These are phyloP conservation scores for Chrysochromulina parva DNA, from an alignment of 78 protist genomes.

Conservation along the genomic window DNA sequence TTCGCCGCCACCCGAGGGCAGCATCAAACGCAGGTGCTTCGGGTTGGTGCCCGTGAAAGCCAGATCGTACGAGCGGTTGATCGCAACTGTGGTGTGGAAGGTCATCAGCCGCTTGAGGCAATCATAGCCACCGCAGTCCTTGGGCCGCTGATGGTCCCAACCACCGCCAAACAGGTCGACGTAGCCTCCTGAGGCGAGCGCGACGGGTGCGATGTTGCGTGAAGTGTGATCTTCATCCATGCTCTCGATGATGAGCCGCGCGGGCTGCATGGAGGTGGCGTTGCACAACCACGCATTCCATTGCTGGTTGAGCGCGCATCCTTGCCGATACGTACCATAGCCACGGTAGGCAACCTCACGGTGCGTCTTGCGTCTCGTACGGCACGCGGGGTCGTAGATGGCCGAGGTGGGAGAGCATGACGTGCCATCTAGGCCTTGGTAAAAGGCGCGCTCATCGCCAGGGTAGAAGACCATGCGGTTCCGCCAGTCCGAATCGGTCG, in stretches of 20 bases:
- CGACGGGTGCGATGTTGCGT: background rate
- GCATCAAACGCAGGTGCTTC: background rate
- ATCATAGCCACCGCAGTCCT: background rate
- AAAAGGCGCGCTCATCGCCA: no score
- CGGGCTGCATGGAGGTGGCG: background rate
- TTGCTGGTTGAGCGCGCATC: background rate
- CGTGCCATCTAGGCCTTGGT: no score
- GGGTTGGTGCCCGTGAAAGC: background rate
- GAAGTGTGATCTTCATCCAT: background rate
- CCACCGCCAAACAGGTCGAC: background rate
- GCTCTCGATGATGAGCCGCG: background rate
- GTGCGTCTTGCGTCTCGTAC: no score
- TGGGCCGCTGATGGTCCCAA: background rate
- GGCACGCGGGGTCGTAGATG: no score
- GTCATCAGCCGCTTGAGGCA: background rate
- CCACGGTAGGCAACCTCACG: background rate
- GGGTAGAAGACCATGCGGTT: no score
- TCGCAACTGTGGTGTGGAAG: background rate
- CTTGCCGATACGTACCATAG: background rate
- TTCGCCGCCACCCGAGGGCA: background rate
- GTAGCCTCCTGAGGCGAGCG: background rate
- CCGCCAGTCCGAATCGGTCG: no score
- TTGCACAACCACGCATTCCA: background rate
- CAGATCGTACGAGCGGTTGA: background rate
- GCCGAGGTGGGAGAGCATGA: no score